Percentiles rank a stretch among this genome's conserved stretches.
These are phyloP conservation scores for Colletotrichum ledebouriae DNA, from an alignment of 2,329 filamentous ascomycete species.

Conservation along the genomic window DNA sequence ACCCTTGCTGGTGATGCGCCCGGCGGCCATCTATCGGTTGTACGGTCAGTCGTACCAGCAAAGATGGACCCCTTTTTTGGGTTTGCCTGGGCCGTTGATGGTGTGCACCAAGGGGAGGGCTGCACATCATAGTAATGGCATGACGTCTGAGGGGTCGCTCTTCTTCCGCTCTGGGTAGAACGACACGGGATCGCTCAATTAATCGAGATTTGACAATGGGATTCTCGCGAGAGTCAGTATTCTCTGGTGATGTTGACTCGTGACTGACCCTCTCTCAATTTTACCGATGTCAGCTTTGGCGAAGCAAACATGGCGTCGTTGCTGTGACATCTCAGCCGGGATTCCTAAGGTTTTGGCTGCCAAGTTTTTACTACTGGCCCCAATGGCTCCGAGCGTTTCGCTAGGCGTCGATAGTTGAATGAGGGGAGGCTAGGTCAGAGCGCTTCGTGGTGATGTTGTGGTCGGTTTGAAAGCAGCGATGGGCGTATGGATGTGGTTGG, in stretches of 20 bases:
- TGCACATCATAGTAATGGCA: constrained; percentile 20
- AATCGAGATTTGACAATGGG: constrained; percentile 33
- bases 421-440: too few species aligned
- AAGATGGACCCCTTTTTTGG: constrained; percentile 4
- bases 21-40: constrained; percentile 15
- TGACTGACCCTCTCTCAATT: not conserved
- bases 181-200: constrained; percentile 38
- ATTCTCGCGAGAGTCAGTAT: too few species aligned
- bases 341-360: constrained; percentile 5
- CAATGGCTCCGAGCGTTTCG: not conserved
- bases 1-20: constrained; percentile 14
- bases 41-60: constrained; percentile 24
- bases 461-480: too few species aligned
- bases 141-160: constrained; percentile 34
- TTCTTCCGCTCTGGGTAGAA: constrained; percentile 35
- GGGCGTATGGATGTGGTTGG: too few species aligned
- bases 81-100: not conserved
- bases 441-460: too few species aligned
- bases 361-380: not conserved
- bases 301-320: constrained; percentile 29
- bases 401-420: not conserved
- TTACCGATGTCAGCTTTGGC: not conserved
- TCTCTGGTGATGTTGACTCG: too few species aligned
- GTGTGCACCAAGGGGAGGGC: not conserved
- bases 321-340: constrained; percentile 11